Percentiles rank a stretch among this genome's conserved stretches.
phyloP scores from a whole-genome alignment of 2,329 filamentous ascomycete genomes.

The Metarhizium anisopliae region DNA sequence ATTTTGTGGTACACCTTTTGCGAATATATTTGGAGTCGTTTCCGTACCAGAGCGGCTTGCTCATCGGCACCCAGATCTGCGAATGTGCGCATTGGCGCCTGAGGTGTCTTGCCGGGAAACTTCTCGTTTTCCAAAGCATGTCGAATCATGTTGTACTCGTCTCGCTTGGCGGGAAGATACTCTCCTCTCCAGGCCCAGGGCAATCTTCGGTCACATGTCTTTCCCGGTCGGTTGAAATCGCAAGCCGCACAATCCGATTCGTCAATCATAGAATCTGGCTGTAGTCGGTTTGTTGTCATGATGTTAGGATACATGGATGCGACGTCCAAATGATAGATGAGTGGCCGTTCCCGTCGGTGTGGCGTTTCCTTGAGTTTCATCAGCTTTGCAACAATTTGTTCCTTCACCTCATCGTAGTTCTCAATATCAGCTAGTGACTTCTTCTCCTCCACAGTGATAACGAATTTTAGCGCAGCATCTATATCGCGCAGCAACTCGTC shows the following conservation, averaged over 20 bases:
- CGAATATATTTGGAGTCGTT: constrained; percentile 83
- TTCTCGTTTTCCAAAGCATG: constrained; percentile 84
- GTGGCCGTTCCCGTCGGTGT: constrained; percentile 72
- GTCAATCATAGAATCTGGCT: constrained; percentile 97
- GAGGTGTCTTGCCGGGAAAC: constrained; percentile 73
- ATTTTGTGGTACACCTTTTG: constrained; percentile 99
- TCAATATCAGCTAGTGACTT: constrained; percentile 70
- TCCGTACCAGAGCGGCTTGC: constrained; percentile 70
- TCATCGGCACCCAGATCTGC: constrained; percentile 76
- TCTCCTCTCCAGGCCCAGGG: constrained; percentile 99
- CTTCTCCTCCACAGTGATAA: constrained; percentile 74
- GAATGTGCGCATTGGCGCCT: constrained; percentile 63
- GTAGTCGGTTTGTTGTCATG: constrained; percentile 97
- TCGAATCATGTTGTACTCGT: constrained; percentile 99
- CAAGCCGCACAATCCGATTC: constrained; percentile 95
- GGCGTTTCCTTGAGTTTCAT: constrained; percentile 70
- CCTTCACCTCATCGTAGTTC: constrained; percentile 78
- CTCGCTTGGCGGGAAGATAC: constrained; percentile 87
- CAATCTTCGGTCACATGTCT: constrained; percentile 88
- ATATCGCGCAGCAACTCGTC: constrained; percentile 82
- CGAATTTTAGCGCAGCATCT: constrained; percentile 83
- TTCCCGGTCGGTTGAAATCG: constrained; percentile 95
- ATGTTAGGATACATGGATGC: constrained; percentile 99
- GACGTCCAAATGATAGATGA: constrained; percentile 97
- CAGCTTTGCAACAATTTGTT: constrained; percentile 67